Percentiles rank a stretch among this genome's conserved stretches.
Evolutionary conservation across 768 basidiomycete species (phyloP).

Genomic region (Tulasnella calospora): DNA sequence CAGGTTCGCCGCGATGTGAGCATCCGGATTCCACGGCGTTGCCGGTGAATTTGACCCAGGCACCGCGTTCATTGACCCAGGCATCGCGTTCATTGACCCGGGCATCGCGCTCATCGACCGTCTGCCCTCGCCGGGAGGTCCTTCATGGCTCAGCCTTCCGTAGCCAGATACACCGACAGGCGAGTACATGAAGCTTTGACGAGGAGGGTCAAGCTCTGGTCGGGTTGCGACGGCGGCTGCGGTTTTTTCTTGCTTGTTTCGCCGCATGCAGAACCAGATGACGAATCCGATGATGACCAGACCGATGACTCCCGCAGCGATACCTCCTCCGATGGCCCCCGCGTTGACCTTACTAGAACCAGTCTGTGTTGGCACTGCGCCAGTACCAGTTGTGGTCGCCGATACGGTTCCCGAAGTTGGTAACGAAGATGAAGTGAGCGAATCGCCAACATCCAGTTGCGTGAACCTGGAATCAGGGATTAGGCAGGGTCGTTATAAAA

Average conservation of each 20-base stretch:
- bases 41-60: background rate
- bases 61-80: background rate
- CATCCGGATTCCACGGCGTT: background rate
- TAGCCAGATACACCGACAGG: background rate
- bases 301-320: background rate
- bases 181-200: background rate
- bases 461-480: slow-evolving; percentile 13
- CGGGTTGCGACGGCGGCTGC: background rate
- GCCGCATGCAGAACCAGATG: slow-evolving; percentile 1
- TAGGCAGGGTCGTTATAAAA: background rate
- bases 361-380: background rate
- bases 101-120: background rate
- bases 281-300: slow-evolving; percentile 6
- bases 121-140: background rate
- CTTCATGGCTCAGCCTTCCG: slow-evolving; percentile 2
- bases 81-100: background rate
- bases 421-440: background rate
- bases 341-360: background rate
- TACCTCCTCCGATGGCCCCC: slow-evolving; percentile 7
- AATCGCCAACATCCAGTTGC: background rate
- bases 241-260: background rate
- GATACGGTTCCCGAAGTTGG: background rate
- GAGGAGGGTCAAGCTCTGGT: background rate
- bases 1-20: background rate
- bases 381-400: background rate